Percentiles rank a stretch among this genome's conserved stretches.
These are phyloP conservation scores for Mucor plumbeus DNA, from an alignment of 371 early-diverging fungal species.

Conservation along the genomic window DNA sequence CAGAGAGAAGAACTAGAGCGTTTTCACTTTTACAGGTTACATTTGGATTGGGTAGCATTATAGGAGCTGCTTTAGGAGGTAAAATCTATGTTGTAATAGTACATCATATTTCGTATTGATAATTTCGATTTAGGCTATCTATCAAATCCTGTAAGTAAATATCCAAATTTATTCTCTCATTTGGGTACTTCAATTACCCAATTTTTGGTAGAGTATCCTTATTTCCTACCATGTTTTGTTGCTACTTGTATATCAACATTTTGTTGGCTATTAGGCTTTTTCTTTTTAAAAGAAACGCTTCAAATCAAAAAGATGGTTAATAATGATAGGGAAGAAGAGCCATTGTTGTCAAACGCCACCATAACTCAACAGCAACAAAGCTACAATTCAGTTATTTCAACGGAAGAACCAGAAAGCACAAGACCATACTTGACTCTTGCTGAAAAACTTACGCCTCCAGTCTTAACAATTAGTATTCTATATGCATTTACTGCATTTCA, in stretches of 20 bases:
- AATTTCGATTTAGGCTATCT: constrained; percentile 57
- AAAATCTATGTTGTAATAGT: constrained; percentile 28
- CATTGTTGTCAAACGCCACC: not conserved
- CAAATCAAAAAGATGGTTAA: not conserved
- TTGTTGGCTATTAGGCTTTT: constrained; percentile 68
- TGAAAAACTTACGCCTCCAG: constrained; percentile 36
- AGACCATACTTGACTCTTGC: not conserved
- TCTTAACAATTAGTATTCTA: constrained; percentile 34
- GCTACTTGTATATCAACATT: constrained; percentile 62
- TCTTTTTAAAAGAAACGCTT: constrained; percentile 78
- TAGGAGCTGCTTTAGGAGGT: constrained; percentile 78
- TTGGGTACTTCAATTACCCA: constrained; percentile 35
- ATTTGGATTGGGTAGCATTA: constrained; percentile 59
- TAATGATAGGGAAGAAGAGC: not conserved
- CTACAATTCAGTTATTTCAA: not conserved
- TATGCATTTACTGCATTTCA: constrained; percentile 41
- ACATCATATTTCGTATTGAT: constrained; percentile 10
- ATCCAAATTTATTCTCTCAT: constrained; percentile 70
- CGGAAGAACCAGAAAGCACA: not conserved
- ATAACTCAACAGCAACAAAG: not conserved
- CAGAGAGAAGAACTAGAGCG: constrained; percentile 47
- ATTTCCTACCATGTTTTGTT: constrained; percentile 84
- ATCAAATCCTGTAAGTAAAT: constrained; percentile 71
- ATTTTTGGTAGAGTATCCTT: constrained; percentile 75
- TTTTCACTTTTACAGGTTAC: constrained; percentile 62